phyloP scores from a whole-genome alignment of 2,329 filamentous ascomycete genomes.

The Phyllosticta citriasiana region DNA sequence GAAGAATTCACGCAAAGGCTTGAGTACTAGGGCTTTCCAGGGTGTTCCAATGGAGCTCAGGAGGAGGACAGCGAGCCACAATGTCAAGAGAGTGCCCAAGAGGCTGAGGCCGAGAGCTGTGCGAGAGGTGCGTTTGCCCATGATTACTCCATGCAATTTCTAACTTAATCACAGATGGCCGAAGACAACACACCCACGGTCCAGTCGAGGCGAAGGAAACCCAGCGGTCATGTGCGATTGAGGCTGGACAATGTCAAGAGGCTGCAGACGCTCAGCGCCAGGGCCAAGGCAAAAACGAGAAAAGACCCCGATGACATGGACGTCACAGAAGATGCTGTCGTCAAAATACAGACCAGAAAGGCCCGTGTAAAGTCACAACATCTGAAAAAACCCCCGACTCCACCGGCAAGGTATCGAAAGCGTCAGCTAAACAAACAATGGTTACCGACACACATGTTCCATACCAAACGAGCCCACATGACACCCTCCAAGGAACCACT shows the following conservation, averaged over 20 bases:
- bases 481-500: slow-evolving; percentile 64
- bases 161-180: slow-evolving; percentile 44
- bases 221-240: slow-evolving; percentile 43
- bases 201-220: slow-evolving; percentile 53
- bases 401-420: slow-evolving; percentile 66
- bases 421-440: slow-evolving; percentile 83
- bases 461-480: slow-evolving; percentile 87
- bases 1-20: slow-evolving; percentile 55
- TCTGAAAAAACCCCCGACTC: slow-evolving; percentile 52
- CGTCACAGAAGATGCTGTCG: slow-evolving; percentile 18
- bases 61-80: slow-evolving; percentile 85
- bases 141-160: not conserved
- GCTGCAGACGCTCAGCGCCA: slow-evolving; percentile 50
- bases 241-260: slow-evolving; percentile 68
- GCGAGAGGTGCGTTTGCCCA: slow-evolving; percentile 37
- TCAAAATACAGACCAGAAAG: slow-evolving; percentile 22
- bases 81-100: slow-evolving; percentile 80
- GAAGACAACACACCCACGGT: slow-evolving; percentile 87
- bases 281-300: slow-evolving; percentile 31
- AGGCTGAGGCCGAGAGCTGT: slow-evolving; percentile 61
- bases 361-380: slow-evolving; percentile 62
- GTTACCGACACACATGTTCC: slow-evolving; percentile 90
- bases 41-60: slow-evolving; percentile 76
- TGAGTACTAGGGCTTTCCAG: slow-evolving; percentile 73
- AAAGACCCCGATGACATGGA: slow-evolving; percentile 20